Evolutionary conservation across 1,284 basidiomycete genomes (phyloP).

Genomic region (Cystobasidium sp.): DNA sequence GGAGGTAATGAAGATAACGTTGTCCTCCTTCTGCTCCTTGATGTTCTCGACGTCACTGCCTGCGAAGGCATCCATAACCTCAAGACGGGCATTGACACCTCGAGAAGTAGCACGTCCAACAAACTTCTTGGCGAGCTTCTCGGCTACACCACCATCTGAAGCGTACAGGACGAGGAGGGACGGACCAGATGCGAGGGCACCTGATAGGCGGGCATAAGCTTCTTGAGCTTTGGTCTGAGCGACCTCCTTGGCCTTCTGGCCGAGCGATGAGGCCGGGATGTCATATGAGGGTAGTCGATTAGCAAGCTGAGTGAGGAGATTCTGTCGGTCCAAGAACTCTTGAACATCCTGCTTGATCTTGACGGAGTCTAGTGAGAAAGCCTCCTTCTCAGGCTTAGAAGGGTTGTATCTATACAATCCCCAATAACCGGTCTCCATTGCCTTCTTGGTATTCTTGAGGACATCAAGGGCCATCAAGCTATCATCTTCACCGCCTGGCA

Average conservation of each 20-base stretch:
- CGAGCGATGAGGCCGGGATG: constrained; percentile 82
- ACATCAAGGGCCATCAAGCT: constrained; percentile 78
- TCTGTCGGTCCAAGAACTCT: constrained; percentile 93
- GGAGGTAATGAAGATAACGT: constrained; percentile 87
- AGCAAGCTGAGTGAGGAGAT: constrained; percentile 90
- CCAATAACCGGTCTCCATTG: constrained; percentile 96
- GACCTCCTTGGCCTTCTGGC: constrained; percentile 70
- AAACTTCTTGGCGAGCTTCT: constrained; percentile 92
- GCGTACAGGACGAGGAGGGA: constrained; percentile 88
- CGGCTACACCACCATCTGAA: constrained; percentile 90
- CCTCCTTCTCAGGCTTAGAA: constrained; percentile 72
- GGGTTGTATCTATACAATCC: constrained; percentile 98
- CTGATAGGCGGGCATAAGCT: constrained; percentile 83
- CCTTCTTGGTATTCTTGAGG: constrained; percentile 94
- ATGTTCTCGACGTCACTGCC: constrained; percentile 67
- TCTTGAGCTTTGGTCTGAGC: constrained; percentile 82
- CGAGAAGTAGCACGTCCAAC: constrained; percentile 80
- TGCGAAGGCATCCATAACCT: constrained; percentile 75
- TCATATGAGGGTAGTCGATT: constrained; percentile 74
- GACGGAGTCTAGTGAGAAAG: constrained; percentile 89
- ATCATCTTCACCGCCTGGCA: constrained; percentile 79
- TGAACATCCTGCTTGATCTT: constrained; percentile 92
- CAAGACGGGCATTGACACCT: constrained; percentile 75
- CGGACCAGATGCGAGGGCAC: constrained; percentile 78
- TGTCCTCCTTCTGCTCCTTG: constrained; percentile 59